These are phyloP conservation scores for Halteria grandinella DNA, from an alignment of 73 alveolate genomes.

Conservation along the genomic window DNA sequence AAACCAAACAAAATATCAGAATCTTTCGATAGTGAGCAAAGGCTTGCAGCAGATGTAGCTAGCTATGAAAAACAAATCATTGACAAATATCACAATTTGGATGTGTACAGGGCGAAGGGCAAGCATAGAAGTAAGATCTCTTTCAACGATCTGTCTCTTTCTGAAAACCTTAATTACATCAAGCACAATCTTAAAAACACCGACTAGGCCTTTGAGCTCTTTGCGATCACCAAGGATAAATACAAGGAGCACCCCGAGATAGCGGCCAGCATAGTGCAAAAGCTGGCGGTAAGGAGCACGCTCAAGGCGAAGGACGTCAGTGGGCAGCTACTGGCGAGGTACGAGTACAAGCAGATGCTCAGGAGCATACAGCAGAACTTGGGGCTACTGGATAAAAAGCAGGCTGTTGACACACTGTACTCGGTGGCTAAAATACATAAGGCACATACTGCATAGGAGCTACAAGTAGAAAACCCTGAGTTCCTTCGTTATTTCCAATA, in stretches of 20 bases:
- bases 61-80: slow-evolving; percentile 37
- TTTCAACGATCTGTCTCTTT: slow-evolving; percentile 48
- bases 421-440: slow-evolving; percentile 45
- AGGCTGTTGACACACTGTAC: slow-evolving; percentile 54
- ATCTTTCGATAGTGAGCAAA: neutral
- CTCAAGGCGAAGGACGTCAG: neutral
- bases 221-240: slow-evolving; percentile 7
- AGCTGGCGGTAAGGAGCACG: slow-evolving; percentile 34
- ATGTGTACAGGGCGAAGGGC: slow-evolving; percentile 36
- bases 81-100: slow-evolving; percentile 12
- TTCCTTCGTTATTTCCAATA: slow-evolving; percentile 5
- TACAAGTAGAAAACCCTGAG: slow-evolving; percentile 4
- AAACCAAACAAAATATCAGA: slow-evolving; percentile 6
- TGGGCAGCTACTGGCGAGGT: neutral
- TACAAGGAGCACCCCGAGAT: slow-evolving; percentile 39
- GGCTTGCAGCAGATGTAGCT: slow-evolving; percentile 17
- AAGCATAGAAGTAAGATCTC: slow-evolving; percentile 8
- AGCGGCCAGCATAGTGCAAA: slow-evolving; percentile 50
- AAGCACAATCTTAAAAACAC: slow-evolving; percentile 39
- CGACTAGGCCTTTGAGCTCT: slow-evolving; percentile 27
- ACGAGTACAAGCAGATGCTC: slow-evolving; percentile 49
- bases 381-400: slow-evolving; percentile 39
- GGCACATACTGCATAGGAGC: neutral
- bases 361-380: slow-evolving; percentile 18
- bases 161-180: slow-evolving; percentile 51